Evolutionary conservation across 257 asterid species (phyloP).

Genomic region (Coffea eugenioides): DNA sequence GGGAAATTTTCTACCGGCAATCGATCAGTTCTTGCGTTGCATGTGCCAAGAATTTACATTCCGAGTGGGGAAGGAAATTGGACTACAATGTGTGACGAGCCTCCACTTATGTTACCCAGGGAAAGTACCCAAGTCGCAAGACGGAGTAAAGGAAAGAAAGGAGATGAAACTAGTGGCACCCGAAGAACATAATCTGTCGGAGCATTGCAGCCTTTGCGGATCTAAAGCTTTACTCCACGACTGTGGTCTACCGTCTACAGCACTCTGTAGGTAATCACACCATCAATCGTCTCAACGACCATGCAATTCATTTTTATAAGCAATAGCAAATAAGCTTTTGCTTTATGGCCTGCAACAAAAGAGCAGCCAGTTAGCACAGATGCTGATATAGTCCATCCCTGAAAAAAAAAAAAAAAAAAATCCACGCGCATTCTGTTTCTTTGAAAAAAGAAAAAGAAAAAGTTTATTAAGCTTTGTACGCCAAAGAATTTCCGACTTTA

Average conservation of each 20-base stretch:
- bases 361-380: conserved; percentile 9
- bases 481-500: background rate
- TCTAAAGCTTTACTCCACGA: background rate
- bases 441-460: background rate
- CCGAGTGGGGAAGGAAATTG: no score
- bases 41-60: background rate
- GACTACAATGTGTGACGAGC: background rate
- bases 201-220: background rate
- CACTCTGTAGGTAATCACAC: conserved; percentile 60
- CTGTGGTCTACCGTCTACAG: conserved; percentile 12
- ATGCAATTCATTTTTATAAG: conserved; percentile 61
- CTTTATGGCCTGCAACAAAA: conserved; percentile 64
- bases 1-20: no score
- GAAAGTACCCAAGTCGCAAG: background rate
- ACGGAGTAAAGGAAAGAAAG: background rate
- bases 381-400: background rate
- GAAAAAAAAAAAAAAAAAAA: background rate
- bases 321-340: conserved; percentile 68
- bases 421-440: background rate
- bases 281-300: conserved; percentile 57
- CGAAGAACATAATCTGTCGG: background rate
- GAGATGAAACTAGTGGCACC: background rate
- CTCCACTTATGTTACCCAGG: background rate
- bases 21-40: no score
- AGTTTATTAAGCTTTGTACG: background rate